Evolutionary conservation across 148 eudicot species (phyloP).

Genomic region (Salicornia ramosissima): DNA sequence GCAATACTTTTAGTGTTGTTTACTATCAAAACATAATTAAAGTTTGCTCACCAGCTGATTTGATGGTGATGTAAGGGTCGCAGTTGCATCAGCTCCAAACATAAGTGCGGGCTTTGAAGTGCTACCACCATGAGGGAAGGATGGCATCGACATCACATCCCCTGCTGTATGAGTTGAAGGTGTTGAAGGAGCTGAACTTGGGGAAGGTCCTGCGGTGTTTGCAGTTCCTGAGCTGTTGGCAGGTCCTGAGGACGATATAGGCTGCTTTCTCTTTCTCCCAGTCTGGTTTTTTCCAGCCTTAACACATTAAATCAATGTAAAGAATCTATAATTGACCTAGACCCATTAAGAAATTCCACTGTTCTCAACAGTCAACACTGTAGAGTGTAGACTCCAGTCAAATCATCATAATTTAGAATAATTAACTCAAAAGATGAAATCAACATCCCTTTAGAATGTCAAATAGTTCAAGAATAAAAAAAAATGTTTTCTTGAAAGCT

Average conservation of each 20-base stretch:
- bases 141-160: conserved; percentile 87
- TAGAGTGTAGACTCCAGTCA: background rate
- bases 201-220: conserved; percentile 93
- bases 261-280: conserved; percentile 91
- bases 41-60: conserved; percentile 62
- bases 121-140: conserved; percentile 45
- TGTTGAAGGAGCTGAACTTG: conserved; percentile 92
- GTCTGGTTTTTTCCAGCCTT: conserved; percentile 76
- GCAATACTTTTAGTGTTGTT: conserved; percentile 7
- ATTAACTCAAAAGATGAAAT: background rate
- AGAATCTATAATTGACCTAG: conserved; percentile 13
- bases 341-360: background rate
- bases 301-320: conserved; percentile 27
- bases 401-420: background rate
- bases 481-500: too few species aligned
- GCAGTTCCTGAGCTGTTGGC: conserved; percentile 98
- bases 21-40: background rate
- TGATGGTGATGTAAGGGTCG: conserved; percentile 65
- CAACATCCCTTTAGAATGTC: background rate
- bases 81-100: conserved; percentile 62
- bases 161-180: conserved; percentile 95
- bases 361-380: background rate
- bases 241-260: conserved; percentile 89
- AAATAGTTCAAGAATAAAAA: background rate
- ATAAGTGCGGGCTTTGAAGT: conserved; percentile 67